Evolutionary conservation across 495 filamentous ascomycete genomes (phyloP), one percentile per base, ranked within the genome.

Genomic region (Aspergillus wentii): DNA sequence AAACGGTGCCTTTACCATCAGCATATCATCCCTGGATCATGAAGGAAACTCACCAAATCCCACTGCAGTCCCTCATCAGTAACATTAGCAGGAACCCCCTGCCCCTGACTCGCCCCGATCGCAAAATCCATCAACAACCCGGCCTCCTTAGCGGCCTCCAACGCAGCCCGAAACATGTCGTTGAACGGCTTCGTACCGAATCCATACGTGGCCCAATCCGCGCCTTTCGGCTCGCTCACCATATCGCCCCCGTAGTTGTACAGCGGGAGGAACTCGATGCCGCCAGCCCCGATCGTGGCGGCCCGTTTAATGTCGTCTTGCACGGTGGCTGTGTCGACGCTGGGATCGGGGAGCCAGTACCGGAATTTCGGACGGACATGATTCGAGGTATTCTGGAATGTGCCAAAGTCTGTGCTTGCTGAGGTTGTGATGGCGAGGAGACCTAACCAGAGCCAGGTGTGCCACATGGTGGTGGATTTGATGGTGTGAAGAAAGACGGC

Each of bases 81-180:
- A 10, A 34, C 13, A 6, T 41, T 29, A 1, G 62, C 59, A 5
- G 74, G 74, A n/a, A 74, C 68, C 29, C 74, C 72, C 27, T 64
- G 55, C 5, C 64, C 72, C 40, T 68, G 62, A 44, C 68, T 69
- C 0, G 74, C 61, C 4, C 74, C 72, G 8, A 75, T 17, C 0
- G 69, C 46, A 52, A 74, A 72, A 39, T 75, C 71, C 45, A 75
- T 59, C 7, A 59, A 29, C 10, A 76, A 31, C 0, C 55, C 65
- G 27, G 59, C 41, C 10, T 72, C 59, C 8, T 62, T 52, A 8
- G 59, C 49, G 1, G 64, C 59, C 16, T 60, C 31, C 4, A 74
- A 40, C 2, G 62, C 57, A 4, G 48, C 57, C 11, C 59, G 35
- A 35, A 71, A 58, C 5, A 71, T 25, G 7, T 59, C 41, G 11